Evolutionary conservation across 352 stramenopile species (phyloP).

Genomic region (Pythium brachiatum): DNA sequence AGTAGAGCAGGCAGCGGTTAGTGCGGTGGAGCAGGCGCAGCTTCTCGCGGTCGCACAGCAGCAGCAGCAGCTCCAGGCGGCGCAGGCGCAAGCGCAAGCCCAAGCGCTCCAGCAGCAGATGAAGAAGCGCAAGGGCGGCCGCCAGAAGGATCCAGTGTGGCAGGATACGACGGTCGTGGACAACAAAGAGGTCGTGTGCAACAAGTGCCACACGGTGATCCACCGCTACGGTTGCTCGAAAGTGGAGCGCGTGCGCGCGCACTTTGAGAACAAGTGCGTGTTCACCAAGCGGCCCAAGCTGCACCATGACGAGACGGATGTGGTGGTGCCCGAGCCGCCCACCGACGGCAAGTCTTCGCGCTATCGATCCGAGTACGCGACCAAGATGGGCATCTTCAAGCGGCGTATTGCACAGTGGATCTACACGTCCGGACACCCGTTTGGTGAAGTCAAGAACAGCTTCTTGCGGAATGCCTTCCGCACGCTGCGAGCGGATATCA

Average conservation of each 20-base stretch:
- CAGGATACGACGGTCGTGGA: conserved; percentile 48
- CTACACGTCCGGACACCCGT: conserved; percentile 52
- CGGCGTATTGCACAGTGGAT: conserved; percentile 63
- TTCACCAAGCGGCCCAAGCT: conserved; percentile 27
- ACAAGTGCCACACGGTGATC: conserved; percentile 61
- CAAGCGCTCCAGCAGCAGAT: not conserved
- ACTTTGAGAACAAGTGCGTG: conserved; percentile 65
- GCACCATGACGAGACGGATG: conserved; percentile 12
- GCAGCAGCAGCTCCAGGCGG: conserved; percentile 10
- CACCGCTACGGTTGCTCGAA: conserved; percentile 68
- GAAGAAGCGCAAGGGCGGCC: conserved; percentile 56
- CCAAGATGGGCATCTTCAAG: conserved; percentile 61
- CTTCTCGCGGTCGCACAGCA: not conserved
- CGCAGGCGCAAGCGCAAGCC: not conserved
- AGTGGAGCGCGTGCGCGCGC: conserved; percentile 64
- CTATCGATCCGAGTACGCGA: conserved; percentile 31
- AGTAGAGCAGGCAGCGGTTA: conserved; percentile 22
- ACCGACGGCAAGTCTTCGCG: conserved; percentile 18
- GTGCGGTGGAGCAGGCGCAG: conserved; percentile 15
- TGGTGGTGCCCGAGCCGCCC: conserved; percentile 6
- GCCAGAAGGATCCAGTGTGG: conserved; percentile 55
- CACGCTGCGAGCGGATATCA: conserved; percentile 38
- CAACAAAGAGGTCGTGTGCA: conserved; percentile 68
- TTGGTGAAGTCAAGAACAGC: conserved; percentile 44
- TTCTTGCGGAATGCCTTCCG: conserved; percentile 42